A percentile compares a stretch with the other conserved stretches of the same genome.
These are phyloP conservation scores for Cladophialophora yegresii DNA, from an alignment of 2,329 filamentous ascomycete species.

Conservation along the genomic window DNA sequence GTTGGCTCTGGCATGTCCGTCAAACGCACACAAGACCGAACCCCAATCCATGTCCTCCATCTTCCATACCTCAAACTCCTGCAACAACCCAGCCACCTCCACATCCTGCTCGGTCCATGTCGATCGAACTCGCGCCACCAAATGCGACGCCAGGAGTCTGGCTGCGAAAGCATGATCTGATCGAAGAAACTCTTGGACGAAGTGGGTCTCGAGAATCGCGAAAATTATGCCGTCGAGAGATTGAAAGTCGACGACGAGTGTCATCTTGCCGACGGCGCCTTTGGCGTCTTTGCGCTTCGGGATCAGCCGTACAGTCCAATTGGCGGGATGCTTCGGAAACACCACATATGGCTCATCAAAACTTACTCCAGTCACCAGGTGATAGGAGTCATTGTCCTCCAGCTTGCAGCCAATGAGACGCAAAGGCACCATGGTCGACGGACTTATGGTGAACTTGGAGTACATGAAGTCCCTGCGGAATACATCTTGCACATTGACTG, in stretches of 20 bases:
- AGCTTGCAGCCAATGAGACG: conserved; percentile 72
- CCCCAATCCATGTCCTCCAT: conserved; percentile 59
- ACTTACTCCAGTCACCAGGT: conserved; percentile 54
- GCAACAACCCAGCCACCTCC: conserved; percentile 57
- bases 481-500: conserved; percentile 94
- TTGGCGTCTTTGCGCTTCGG: conserved; percentile 11
- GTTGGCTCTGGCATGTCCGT: conserved; percentile 46
- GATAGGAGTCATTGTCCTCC: conserved; percentile 66
- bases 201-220: conserved; percentile 49
- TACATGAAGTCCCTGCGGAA: conserved; percentile 83
- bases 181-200: conserved; percentile 50
- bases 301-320: conserved; percentile 41
- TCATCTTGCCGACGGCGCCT: conserved; percentile 14
- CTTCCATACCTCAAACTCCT: conserved; percentile 54
- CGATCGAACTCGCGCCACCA: conserved; percentile 51
- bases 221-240: conserved; percentile 74
- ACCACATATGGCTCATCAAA: conserved; percentile 57
- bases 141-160: conserved; percentile 55
- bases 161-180: conserved; percentile 52
- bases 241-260: conserved; percentile 73
- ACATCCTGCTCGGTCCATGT: conserved; percentile 53
- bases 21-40: conserved; percentile 54
- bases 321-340: conserved; percentile 79
- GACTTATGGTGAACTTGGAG: conserved; percentile 87
- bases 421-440: conserved; percentile 72